These are phyloP conservation scores for Ceratocystis destructans DNA, from an alignment of 2,329 filamentous ascomycete genomes.

Conservation along the genomic window DNA sequence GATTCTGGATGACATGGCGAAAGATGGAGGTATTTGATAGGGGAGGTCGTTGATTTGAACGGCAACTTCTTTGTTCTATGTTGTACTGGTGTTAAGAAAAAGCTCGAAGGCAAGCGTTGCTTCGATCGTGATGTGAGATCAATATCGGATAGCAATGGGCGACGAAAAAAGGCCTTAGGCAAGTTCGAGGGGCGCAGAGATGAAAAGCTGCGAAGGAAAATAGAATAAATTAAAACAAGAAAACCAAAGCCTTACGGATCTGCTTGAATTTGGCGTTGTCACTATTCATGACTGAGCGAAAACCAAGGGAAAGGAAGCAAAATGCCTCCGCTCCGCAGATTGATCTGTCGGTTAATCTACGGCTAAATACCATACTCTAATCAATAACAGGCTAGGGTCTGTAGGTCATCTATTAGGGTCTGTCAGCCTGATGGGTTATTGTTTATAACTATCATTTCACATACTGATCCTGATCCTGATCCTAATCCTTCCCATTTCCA, in stretches of 20 bases:
- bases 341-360: not conserved
- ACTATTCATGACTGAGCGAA: not conserved
- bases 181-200: not conserved
- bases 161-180: not conserved
- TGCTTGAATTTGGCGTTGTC: not conserved
- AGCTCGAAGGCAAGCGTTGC: too few relatives aligned
- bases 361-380: not conserved
- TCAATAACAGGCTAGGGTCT: not conserved
- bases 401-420: too few relatives aligned
- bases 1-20: conserved; percentile 7
- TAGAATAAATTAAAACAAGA: not conserved
- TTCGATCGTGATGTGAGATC: too few relatives aligned
- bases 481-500: too few relatives aligned
- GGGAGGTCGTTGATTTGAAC: not conserved
- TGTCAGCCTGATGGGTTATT: too few relatives aligned
- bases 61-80: too few relatives aligned
- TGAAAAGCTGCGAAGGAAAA: not conserved
- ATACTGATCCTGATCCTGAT: too few relatives aligned
- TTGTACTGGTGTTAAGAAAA: too few relatives aligned
- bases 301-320: not conserved
- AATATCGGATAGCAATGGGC: too few relatives aligned
- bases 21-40: not conserved
- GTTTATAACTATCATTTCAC: too few relatives aligned
- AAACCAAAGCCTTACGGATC: not conserved
- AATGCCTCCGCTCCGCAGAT: not conserved